Conservation (phyloP, 345 rosid genomes). For the Anastatica hierochuntica region DNA sequence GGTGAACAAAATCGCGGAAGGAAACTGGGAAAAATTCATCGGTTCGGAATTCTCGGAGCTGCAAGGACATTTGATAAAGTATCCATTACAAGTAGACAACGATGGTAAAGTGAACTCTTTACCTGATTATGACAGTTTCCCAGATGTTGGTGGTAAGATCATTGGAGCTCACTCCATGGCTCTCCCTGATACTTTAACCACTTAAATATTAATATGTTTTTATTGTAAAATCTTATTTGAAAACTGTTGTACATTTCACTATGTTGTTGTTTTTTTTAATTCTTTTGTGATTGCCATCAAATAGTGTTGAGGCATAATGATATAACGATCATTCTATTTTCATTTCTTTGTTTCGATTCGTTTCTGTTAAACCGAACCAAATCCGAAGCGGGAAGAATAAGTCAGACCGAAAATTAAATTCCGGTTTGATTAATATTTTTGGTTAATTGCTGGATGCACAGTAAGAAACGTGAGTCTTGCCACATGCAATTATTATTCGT, state of each 20-base stretch:
- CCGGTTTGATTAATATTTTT: too few species aligned
- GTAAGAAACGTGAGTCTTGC: constrained; percentile 9
- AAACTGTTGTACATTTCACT: too few species aligned
- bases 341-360: too few species aligned
- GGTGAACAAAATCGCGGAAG: constrained; percentile 47
- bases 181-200: constrained; percentile 66
- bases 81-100: constrained; percentile 48
- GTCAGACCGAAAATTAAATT: too few species aligned
- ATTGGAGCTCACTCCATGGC: constrained; percentile 47
- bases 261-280: too few species aligned
- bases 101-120: constrained; percentile 54
- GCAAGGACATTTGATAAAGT: constrained; percentile 83
- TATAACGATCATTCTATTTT: too few species aligned
- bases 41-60: constrained; percentile 18
- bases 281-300: too few species aligned
- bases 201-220: too few species aligned
- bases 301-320: too few species aligned
- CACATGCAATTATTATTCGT: neutral
- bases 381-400: too few species aligned
- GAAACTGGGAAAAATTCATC: constrained; percentile 57
- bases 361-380: too few species aligned
- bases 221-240: too few species aligned
- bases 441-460: neutral
- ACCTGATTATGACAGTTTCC: constrained; percentile 58
- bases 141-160: constrained; percentile 81